Conservation (phyloP, 164 flowering plant genomes). For the Liriodendron chinense region DNA sequence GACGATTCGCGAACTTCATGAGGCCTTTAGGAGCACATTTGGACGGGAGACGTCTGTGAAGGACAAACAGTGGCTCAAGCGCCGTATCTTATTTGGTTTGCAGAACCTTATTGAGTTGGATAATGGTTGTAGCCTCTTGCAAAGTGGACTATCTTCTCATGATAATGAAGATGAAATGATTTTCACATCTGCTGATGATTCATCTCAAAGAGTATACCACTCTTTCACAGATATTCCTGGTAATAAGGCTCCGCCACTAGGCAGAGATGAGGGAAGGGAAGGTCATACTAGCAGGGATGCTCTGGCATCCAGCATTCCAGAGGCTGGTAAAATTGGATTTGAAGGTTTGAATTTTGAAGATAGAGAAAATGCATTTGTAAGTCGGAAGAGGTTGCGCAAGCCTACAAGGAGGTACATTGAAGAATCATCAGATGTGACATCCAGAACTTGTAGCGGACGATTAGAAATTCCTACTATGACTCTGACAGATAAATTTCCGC, state of each 20-base stretch:
- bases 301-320: slow-evolving; percentile 12
- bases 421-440: slow-evolving; percentile 37
- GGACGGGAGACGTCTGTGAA: slow-evolving; percentile 28
- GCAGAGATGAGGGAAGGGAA: slow-evolving; percentile 6
- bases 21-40: slow-evolving; percentile 30
- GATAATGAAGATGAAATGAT: slow-evolving; percentile 23
- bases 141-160: slow-evolving; percentile 21
- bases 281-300: slow-evolving; percentile 9
- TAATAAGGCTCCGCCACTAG: slow-evolving; percentile 7
- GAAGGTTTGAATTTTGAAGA: slow-evolving; percentile 17
- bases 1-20: slow-evolving; percentile 29
- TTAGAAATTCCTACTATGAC: slow-evolving; percentile 16
- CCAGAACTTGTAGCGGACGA: slow-evolving; percentile 23
- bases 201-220: slow-evolving; percentile 8
- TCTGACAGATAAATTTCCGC: slow-evolving; percentile 21
- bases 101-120: slow-evolving; percentile 25
- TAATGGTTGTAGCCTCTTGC: slow-evolving; percentile 25
- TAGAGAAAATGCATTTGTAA: slow-evolving; percentile 12
- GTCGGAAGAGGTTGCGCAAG: slow-evolving; percentile 56
- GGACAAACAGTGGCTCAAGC: slow-evolving; percentile 37
- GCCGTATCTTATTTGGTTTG: slow-evolving; percentile 28
- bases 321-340: slow-evolving; percentile 16
- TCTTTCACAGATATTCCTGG: slow-evolving; percentile 5
- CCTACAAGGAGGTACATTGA: slow-evolving; percentile 71
- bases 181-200: slow-evolving; percentile 14